These are phyloP conservation scores for Colletotrichum chlorophyti DNA, from an alignment of 2,329 filamentous ascomycete species.

Conservation along the genomic window DNA sequence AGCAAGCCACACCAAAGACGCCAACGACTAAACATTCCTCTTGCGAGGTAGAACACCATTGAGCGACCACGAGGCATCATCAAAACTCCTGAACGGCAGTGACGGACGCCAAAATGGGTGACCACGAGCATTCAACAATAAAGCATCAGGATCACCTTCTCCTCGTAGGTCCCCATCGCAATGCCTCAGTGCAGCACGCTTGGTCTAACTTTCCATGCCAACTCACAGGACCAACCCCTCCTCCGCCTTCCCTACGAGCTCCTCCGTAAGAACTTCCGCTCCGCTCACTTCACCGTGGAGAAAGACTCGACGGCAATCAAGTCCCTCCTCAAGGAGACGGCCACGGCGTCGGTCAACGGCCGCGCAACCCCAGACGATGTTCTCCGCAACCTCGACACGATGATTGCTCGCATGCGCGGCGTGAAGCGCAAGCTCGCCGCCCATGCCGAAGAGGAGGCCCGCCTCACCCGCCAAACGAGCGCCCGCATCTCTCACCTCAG, in stretches of 20 bases:
- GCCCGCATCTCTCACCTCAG: constrained; percentile 82
- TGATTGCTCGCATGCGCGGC: constrained; percentile 83
- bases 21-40: background rate
- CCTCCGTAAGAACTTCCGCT: constrained; percentile 91
- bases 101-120: constrained; percentile 55
- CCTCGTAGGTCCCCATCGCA: constrained; percentile 56
- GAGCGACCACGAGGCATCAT: background rate
- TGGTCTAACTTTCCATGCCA: constrained; percentile 15
- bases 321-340: constrained; percentile 66
- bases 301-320: constrained; percentile 71
- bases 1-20: constrained; percentile 8
- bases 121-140: constrained; percentile 69
- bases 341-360: constrained; percentile 71
- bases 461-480: constrained; percentile 76
- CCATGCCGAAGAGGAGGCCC: constrained; percentile 80
- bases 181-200: background rate
- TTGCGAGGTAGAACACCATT: background rate
- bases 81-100: background rate
- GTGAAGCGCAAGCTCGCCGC: constrained; percentile 86
- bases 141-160: constrained; percentile 79
- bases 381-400: constrained; percentile 81
- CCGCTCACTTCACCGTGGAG: constrained; percentile 78
- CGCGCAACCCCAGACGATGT: constrained; percentile 71
- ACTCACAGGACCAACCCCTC: constrained; percentile 83
- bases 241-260: constrained; percentile 93